These are phyloP conservation scores for Fusarium papillatum DNA, from an alignment of 2,329 filamentous ascomycete species.

Conservation along the genomic window DNA sequence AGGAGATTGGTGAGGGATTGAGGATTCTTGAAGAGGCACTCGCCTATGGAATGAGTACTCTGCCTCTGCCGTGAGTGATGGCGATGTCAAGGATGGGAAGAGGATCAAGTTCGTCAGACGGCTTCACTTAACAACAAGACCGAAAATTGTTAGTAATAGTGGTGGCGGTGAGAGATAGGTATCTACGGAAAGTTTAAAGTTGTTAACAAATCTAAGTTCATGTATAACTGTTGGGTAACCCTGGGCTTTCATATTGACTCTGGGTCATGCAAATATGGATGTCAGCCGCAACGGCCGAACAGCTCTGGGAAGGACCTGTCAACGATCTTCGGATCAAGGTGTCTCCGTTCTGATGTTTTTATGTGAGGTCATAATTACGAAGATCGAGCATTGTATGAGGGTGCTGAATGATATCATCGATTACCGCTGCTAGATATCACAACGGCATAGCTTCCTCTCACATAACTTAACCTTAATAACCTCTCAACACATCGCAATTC, in stretches of 20 bases:
- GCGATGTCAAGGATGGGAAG: background rate
- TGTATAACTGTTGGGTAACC: too few relatives aligned
- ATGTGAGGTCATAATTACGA: slow-evolving; percentile 8
- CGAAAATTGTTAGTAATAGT: background rate
- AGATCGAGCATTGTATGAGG: background rate
- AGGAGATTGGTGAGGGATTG: slow-evolving; percentile 60
- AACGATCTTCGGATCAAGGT: background rate
- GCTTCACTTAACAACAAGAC: background rate
- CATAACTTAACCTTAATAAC: too few relatives aligned
- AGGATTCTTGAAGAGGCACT: slow-evolving; percentile 65
- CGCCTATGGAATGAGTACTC: slow-evolving; percentile 9
- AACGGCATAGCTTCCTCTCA: too few relatives aligned
- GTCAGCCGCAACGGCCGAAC: background rate
- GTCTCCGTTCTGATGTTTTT: background rate
- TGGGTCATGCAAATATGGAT: background rate
- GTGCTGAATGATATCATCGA: slow-evolving; percentile 1
- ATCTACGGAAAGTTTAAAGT: background rate
- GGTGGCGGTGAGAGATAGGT: background rate
- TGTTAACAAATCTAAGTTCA: background rate
- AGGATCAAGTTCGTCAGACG: background rate
- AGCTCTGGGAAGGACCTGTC: fast-evolving
- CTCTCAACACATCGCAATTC: background rate
- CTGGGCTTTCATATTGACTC: background rate
- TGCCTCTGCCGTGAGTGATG: background rate
- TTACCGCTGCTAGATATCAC: too few relatives aligned